Evolutionary conservation across 2,329 filamentous ascomycete genomes (phyloP).

Genomic region (Aspergillus tamarii): DNA sequence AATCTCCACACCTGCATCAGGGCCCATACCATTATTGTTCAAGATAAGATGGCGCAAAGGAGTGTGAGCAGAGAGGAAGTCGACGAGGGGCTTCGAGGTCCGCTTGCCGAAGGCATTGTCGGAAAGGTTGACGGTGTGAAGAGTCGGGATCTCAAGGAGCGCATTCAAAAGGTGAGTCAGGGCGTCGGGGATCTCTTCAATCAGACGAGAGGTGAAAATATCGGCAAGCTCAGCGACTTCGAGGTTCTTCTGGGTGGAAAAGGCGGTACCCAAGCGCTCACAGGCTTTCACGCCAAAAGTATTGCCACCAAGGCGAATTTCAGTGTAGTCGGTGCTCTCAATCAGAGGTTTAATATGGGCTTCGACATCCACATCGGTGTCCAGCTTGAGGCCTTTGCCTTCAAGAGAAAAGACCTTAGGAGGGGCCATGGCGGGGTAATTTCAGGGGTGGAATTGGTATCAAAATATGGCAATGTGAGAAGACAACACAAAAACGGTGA

Average conservation of each 20-base stretch:
- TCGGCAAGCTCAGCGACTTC: constrained; percentile 88
- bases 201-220: constrained; percentile 93
- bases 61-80: constrained; percentile 84
- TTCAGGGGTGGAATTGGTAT: constrained; percentile 24
- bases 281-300: constrained; percentile 89
- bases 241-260: constrained; percentile 81
- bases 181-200: constrained; percentile 90
- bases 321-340: constrained; percentile 70
- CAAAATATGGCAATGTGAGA: not conserved
- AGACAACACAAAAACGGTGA: not conserved
- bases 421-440: constrained; percentile 54
- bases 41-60: constrained; percentile 93
- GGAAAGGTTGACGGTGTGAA: constrained; percentile 91
- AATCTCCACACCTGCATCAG: constrained; percentile 84
- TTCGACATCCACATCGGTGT: constrained; percentile 84
- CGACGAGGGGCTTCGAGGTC: constrained; percentile 87
- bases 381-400: constrained; percentile 88
- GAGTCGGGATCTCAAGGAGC: constrained; percentile 80
- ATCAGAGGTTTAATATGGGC: constrained; percentile 77
- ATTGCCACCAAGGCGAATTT: constrained; percentile 86
- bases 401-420: constrained; percentile 78
- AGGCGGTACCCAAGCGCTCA: constrained; percentile 78
- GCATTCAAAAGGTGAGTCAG: constrained; percentile 83
- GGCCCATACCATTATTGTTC: constrained; percentile 97
- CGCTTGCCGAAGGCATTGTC: constrained; percentile 98